Percentiles rank a stretch among this genome's conserved stretches.
Evolutionary conservation across 257 asterid species (phyloP).

Genomic region (Osmanthus fragrans): DNA sequence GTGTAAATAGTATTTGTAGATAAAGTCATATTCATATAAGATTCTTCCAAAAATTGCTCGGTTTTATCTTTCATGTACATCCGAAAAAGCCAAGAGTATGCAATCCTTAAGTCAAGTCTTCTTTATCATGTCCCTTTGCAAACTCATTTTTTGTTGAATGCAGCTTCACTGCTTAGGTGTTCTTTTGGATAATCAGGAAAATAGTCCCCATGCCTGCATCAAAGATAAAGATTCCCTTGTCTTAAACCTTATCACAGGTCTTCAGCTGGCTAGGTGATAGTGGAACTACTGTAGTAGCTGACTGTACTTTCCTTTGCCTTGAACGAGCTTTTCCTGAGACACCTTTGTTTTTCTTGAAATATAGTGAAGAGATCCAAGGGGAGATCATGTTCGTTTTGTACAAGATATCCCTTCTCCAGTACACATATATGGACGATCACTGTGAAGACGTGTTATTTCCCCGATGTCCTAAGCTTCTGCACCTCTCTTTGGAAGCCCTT

Average conservation of each 20-base stretch:
- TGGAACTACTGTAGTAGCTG: slow-evolving; percentile 20
- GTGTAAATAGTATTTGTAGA: slow-evolving; percentile 6
- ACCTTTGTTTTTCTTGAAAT: slow-evolving; percentile 28
- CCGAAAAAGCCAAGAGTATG: slow-evolving; percentile 13
- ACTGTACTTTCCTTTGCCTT: slow-evolving; percentile 16
- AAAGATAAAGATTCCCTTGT: slow-evolving; percentile 67
- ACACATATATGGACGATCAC: slow-evolving; percentile 44
- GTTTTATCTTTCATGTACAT: slow-evolving; percentile 16
- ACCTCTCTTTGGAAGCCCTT: slow-evolving; percentile 69
- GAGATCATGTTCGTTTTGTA: slow-evolving; percentile 83
- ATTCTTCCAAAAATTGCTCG: slow-evolving; percentile 4
- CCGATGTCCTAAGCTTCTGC: slow-evolving; percentile 63
- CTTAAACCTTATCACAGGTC: slow-evolving; percentile 75
- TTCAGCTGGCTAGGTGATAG: slow-evolving; percentile 81
- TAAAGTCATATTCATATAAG: slow-evolving; percentile 7
- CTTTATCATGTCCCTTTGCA: slow-evolving; percentile 1
- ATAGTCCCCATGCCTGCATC: slow-evolving; percentile 46
- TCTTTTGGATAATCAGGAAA: slow-evolving; percentile 66
- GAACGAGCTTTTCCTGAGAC: slow-evolving; percentile 7
- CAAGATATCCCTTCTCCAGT: slow-evolving; percentile 57
- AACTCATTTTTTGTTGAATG: slow-evolving; percentile 26
- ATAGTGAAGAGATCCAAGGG: slow-evolving; percentile 89
- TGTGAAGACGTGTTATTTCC: slow-evolving; percentile 46
- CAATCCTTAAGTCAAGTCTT: slow-evolving; percentile 10
- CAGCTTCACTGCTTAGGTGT: slow-evolving; percentile 95